Evolutionary conservation across 2,329 filamentous ascomycete species (phyloP), one percentile per base, ranked within the genome.

Genomic region (Annulohypoxylon truncatum): DNA sequence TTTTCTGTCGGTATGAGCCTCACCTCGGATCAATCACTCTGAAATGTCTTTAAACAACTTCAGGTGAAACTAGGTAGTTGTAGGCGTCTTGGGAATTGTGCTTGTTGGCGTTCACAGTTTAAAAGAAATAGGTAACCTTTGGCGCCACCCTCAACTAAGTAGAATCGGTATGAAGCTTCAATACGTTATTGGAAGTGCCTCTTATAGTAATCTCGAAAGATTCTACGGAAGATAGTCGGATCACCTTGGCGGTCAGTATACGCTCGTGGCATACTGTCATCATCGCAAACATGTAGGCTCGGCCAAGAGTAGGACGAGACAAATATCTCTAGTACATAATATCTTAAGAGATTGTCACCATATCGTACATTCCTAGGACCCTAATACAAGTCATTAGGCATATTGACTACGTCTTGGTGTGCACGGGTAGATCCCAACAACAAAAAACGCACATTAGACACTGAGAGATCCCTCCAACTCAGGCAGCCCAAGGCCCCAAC

Each of bases 381-480:
- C 33, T 5, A 35, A 35, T 35, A 13, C 13, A 35, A 35, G 33
- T 12, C 13, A 35, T 13, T 13, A 12, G 10, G 33, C 13, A 35
- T n/a, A 35, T 2, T 35, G 33, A 12, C 33, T 35, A 13, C 33
- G 6, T 35, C 33, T 35, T 13, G 6, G n/a, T 12, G n/a, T 35
- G 13, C 13, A n/a, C 3, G 13, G 10, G 13, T 35, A n/a, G n/a
- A n/a, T n/a, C n/a, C n/a, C n/a, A n/a, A 10, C 15, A 22, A 42
- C 15, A 22, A 42, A 42, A 42, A 42, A 24, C 20, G n/a, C 5
- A 9, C 29, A 12, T 52, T 20, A 42, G 38, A 48, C 4, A 10
- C 33, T 20, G 2, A 20, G 29, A 28, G 29, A 53, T 9, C 47
- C 38, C 35, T 63, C 38, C 15, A 57, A 18, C 53, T 53, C 60